Evolutionary conservation across 2,329 filamentous ascomycete species (phyloP).

Genomic region (Clonostachys sp.): DNA sequence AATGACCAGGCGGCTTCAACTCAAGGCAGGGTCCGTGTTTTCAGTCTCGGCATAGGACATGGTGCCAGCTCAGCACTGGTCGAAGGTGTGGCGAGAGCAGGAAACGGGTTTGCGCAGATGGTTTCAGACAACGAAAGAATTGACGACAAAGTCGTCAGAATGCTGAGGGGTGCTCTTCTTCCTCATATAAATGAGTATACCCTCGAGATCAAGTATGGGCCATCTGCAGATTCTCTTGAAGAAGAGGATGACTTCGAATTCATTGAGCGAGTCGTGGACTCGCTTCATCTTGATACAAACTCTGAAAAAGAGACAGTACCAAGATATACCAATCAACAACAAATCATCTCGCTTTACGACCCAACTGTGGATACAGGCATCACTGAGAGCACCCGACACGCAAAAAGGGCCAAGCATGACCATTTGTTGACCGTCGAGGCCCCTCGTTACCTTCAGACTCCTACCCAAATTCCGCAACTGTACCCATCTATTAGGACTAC

Average conservation of each 20-base stretch:
- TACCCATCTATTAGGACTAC: constrained; percentile 63
- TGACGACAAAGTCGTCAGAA: constrained; percentile 64
- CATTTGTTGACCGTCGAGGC: constrained; percentile 45
- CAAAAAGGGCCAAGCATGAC: constrained; percentile 37
- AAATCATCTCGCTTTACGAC: constrained; percentile 58
- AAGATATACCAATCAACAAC: constrained; percentile 14
- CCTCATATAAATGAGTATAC: constrained; percentile 62
- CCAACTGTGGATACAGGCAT: constrained; percentile 19
- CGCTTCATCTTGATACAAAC: constrained; percentile 4
- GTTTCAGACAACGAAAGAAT: constrained; percentile 61
- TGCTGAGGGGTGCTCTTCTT: constrained; percentile 67
- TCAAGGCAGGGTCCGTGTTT: constrained; percentile 41
- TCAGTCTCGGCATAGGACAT: constrained; percentile 49
- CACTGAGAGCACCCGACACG: constrained; percentile 27
- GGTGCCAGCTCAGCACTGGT: constrained; percentile 46
- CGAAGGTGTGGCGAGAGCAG: constrained; percentile 47
- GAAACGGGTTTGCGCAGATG: constrained; percentile 56
- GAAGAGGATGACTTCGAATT: constrained; percentile 54
- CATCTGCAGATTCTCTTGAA: constrained; percentile 1
- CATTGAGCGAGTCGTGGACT: constrained; percentile 50
- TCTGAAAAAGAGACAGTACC: constrained; percentile 1
- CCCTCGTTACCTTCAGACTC: constrained; percentile 61
- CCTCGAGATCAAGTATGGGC: constrained; percentile 55
- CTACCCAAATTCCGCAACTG: constrained; percentile 56
- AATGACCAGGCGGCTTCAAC: constrained; percentile 28